These are phyloP conservation scores for Priceomyces carsonii DNA, from an alignment of 805 yeast genomes.

Conservation along the genomic window DNA sequence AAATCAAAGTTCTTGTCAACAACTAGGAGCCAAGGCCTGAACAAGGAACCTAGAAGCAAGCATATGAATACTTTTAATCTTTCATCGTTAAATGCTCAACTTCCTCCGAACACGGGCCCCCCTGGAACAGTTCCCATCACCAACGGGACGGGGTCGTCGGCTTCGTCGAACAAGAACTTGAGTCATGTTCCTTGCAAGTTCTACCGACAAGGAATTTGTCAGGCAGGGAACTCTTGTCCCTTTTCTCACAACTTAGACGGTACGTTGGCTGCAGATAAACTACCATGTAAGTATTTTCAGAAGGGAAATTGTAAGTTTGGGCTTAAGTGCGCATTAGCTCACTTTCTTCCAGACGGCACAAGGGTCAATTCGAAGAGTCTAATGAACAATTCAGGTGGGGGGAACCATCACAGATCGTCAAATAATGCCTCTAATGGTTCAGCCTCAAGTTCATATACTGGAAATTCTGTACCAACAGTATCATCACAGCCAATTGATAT, in stretches of 20 bases:
- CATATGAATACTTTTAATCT: constrained; percentile 15
- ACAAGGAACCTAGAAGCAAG: constrained; percentile 8
- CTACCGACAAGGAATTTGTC: constrained; percentile 88
- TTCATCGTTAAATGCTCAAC: constrained; percentile 15
- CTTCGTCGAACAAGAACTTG: constrained; percentile 47
- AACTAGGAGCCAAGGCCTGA: constrained; percentile 1
- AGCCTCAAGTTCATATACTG: not conserved
- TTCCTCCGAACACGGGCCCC: constrained; percentile 41
- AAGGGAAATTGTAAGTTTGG: constrained; percentile 98
- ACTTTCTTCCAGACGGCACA: constrained; percentile 86
- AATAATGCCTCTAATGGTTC: constrained; percentile 4
- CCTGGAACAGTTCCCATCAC: constrained; percentile 26
- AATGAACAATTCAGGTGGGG: constrained; percentile 4
- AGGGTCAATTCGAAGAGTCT: constrained; percentile 55
- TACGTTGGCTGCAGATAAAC: constrained; percentile 48
- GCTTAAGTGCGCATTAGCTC: constrained; percentile 90
- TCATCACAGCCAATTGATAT: constrained; percentile 17
- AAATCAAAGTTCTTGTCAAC: constrained; percentile 2
- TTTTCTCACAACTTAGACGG: constrained; percentile 77
- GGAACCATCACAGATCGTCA: constrained; percentile 4
- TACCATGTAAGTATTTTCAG: constrained; percentile 89
- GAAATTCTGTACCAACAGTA: constrained; percentile 5
- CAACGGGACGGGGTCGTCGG: constrained; percentile 11
- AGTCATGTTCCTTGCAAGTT: constrained; percentile 98
- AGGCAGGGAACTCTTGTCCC: constrained; percentile 91